Evolutionary conservation across 441 rosid species (phyloP), one percentile per base, ranked within the genome.

Genomic region (Manihot esculenta): DNA sequence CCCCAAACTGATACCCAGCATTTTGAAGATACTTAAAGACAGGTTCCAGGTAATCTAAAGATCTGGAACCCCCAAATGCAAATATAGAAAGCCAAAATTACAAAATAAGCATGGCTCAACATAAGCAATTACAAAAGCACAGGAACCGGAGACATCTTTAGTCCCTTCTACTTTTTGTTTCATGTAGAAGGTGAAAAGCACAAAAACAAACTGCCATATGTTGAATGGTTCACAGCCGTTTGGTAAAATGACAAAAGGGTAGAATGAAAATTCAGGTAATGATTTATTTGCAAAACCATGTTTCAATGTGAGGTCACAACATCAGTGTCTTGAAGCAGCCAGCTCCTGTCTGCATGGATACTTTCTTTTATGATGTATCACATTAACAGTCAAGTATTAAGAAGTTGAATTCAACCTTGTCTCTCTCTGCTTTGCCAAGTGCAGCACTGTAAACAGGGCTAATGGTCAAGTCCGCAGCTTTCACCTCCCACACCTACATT

Each of bases 391-490:
- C 13, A 13, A 8, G 38, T 21, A 24, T 21, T 0, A 58, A 27
- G 26, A 41, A 61, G 17, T 50, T 10, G 62, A 23, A 50, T n/a
- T 51, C 48, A 77, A 94, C 99, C 99, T 92, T 92, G 65, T 83
- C 88, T 57, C 86, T 79, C 81, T 92, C 94, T 59, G 90, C 96
- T 55, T 79, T 74, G 71, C 97, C 98, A 42, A 84, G 79, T 70
- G 99, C 98, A 41, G 99, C 97, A 79, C 84, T 80, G 78, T 92
- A 83, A 75, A 89, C 97, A 65, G 98, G 99, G 76, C 98, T 94
- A 73, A 92, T 86, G 35, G 97, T 89, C 77, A 92, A 79, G 79
- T 94, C 98, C 65, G 98, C 96, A 78, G 96, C 99, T 85, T 92
- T 92, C 71, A 94, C 99, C 85, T 94, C 98, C 98, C 99, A 94